Conservation (phyloP, 1,284 basidiomycete genomes). For the Pisolithus thermaeus region DNA sequence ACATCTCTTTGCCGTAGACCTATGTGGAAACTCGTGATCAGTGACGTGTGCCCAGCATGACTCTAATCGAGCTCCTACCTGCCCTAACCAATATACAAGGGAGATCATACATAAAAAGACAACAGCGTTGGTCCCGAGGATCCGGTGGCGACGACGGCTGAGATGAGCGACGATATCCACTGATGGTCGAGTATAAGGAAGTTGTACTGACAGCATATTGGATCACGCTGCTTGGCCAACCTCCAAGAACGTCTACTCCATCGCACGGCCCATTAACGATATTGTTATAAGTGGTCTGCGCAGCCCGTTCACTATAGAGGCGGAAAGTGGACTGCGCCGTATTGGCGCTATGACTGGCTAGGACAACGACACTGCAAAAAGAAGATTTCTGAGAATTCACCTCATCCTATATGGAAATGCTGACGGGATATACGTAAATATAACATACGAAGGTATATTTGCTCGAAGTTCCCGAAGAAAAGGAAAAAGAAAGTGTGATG, state of each 20-base stretch:
- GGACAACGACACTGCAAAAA: constrained; percentile 23
- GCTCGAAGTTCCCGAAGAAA: no score
- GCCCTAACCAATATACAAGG: constrained; percentile 36
- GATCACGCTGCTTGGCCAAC: constrained; percentile 33
- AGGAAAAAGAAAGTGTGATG: no score
- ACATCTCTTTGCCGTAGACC: constrained; percentile 45
- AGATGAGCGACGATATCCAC: neutral
- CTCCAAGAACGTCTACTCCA: constrained; percentile 31
- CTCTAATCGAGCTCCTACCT: constrained; percentile 21
- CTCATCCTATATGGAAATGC: no score
- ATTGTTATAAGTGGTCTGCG: constrained; percentile 27
- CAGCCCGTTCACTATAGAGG: constrained; percentile 24
- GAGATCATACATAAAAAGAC: constrained; percentile 29
- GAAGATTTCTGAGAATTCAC: no score
- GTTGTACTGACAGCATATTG: constrained; percentile 31
- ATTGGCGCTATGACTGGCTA: constrained; percentile 38
- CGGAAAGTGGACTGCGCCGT: constrained; percentile 41
- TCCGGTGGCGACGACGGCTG: constrained; percentile 19
- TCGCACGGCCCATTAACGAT: constrained; percentile 33
- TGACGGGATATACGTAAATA: no score
- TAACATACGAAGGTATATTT: no score
- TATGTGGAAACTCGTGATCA: constrained; percentile 13
- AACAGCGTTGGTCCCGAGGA: constrained; percentile 31
- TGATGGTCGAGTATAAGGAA: neutral
- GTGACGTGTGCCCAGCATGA: constrained; percentile 20